These are phyloP conservation scores for Tilletia walkeri DNA, from an alignment of 1,284 basidiomycete species.

Conservation along the genomic window DNA sequence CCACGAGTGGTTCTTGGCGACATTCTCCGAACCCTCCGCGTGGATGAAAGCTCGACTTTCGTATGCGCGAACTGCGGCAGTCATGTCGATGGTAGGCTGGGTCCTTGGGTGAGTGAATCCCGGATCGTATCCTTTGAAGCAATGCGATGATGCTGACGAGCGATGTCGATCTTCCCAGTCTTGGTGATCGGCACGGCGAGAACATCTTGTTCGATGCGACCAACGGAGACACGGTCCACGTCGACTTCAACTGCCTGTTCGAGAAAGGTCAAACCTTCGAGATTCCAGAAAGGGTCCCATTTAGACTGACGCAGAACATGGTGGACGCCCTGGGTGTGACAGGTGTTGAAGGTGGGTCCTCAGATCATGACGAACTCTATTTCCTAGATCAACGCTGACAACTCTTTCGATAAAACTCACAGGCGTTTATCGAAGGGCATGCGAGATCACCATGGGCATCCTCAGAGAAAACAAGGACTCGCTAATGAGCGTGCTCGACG, in stretches of 20 bases:
- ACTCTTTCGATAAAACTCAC: neutral
- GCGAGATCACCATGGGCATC: slow-evolving; percentile 84
- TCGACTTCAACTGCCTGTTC: slow-evolving; percentile 97
- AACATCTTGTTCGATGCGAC: slow-evolving; percentile 90
- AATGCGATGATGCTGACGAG: neutral
- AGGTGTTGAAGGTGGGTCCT: slow-evolving; percentile 75
- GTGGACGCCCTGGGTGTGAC: slow-evolving; percentile 90
- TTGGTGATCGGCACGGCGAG: slow-evolving; percentile 97
- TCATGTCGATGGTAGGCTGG: slow-evolving; percentile 99
- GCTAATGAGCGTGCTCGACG: slow-evolving; percentile 92
- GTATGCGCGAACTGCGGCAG: slow-evolving; percentile 86
- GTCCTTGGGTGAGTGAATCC: slow-evolving; percentile 74
- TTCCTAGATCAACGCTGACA: too few species aligned
- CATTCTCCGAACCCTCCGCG: slow-evolving; percentile 91
- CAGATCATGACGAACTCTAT: too few species aligned
- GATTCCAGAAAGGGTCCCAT: slow-evolving; percentile 88
- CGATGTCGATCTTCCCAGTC: slow-evolving; percentile 60
- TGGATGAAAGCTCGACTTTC: slow-evolving; percentile 86
- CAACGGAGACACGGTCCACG: slow-evolving; percentile 89
- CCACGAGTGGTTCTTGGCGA: slow-evolving; percentile 95
- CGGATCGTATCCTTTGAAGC: neutral
- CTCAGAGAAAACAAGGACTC: slow-evolving; percentile 88
- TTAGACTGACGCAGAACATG: slow-evolving; percentile 91
- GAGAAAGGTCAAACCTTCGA: slow-evolving; percentile 80
- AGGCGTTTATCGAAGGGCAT: slow-evolving; percentile 88